phyloP scores from a whole-genome alignment of 257 asterid genomes.

The Solanum rostratum region DNA sequence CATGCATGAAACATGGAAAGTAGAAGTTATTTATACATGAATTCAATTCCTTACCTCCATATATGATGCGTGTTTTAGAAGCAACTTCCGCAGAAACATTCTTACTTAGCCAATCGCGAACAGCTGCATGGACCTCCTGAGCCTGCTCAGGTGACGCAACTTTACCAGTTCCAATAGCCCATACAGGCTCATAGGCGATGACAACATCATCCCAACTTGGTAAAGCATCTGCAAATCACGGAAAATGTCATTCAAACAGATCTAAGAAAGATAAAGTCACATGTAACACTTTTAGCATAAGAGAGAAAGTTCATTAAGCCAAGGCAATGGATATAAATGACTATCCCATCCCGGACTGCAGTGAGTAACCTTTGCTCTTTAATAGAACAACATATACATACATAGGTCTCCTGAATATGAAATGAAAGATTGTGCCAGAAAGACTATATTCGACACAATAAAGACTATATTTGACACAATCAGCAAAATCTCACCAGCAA shows the following conservation, averaged over 20 bases:
- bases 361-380: neutral
- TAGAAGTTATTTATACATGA: neutral
- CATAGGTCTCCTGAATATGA: neutral
- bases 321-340: neutral
- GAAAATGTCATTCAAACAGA: neutral
- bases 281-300: neutral
- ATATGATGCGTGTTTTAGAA: slow-evolving; percentile 80
- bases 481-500: slow-evolving; percentile 36
- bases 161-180: slow-evolving; percentile 99
- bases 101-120: slow-evolving; percentile 91
- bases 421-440: neutral
- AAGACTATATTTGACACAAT: neutral
- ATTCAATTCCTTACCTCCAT: slow-evolving; percentile 57
- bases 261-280: neutral
- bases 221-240: slow-evolving; percentile 56
- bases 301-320: neutral
- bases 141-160: slow-evolving; percentile 99
- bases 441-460: neutral
- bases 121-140: slow-evolving; percentile 92
- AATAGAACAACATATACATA: neutral
- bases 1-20: neutral
- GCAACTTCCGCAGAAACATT: slow-evolving; percentile 85
- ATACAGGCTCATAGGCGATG: slow-evolving; percentile 93
- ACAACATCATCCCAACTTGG: slow-evolving; percentile 89
- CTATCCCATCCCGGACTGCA: neutral